A percentile compares a stretch with the other conserved stretches of the same genome.
Conservation (phyloP, 805 yeast species). For the Yarrowia hollandica region DNA sequence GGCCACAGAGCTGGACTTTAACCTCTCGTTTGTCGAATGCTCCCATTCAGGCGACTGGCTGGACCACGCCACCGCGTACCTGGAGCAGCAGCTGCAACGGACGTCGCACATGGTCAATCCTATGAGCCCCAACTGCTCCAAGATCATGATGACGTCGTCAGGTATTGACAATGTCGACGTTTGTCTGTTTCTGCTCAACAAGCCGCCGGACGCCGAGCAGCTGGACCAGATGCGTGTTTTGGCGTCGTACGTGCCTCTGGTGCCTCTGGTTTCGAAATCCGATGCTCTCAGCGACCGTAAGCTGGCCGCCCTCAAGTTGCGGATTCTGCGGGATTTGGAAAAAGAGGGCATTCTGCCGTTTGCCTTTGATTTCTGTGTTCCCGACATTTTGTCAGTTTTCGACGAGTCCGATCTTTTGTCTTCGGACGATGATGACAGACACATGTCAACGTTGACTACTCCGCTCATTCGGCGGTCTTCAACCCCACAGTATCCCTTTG, state of each 20-base stretch:
- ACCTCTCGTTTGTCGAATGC: conserved; percentile 35
- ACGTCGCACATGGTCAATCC: conserved; percentile 34
- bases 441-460: background rate
- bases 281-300: background rate
- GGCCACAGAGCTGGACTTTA: conserved; percentile 35
- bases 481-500: conserved; percentile 1
- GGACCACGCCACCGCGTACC: conserved; percentile 33
- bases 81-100: conserved; percentile 34
- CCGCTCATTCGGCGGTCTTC: conserved; percentile 8
- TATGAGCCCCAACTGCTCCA: conserved; percentile 33
- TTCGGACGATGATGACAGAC: conserved; percentile 13
- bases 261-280: conserved; percentile 6
- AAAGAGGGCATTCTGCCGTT: background rate
- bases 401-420: conserved; percentile 8
- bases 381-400: background rate
- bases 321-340: background rate
- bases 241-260: conserved; percentile 2
- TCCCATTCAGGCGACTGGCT: conserved; percentile 31
- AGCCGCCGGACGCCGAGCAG: background rate
- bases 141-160: conserved; percentile 34
- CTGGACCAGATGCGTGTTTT: conserved; percentile 13
- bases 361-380: background rate
- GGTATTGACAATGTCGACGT: conserved; percentile 32
- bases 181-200: conserved; percentile 35
- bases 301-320: conserved; percentile 4